Base-by-base conservation (phyloP, 805 yeast species). In the Ogataea minuta region DNA sequence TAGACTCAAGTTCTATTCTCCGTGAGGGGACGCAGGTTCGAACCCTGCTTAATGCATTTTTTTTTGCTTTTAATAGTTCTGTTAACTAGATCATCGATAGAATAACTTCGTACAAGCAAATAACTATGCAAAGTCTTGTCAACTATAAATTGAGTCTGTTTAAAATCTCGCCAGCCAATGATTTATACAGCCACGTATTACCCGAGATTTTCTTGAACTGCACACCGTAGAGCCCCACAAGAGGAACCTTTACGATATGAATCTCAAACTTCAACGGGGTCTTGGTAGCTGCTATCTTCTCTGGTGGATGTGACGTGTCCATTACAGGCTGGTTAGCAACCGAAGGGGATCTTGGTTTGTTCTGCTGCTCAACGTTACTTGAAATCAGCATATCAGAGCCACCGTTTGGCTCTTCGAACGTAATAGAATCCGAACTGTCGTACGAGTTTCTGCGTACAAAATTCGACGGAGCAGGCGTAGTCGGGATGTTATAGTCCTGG, bases 121-220 rank as follows among this genome's bases (percentile, higher is more conserved):
- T n/a, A n/a, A n/a, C n/a, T 15, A 36, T 19, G 28, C 34, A 16
- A 17, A 23, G 27, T 23, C 25, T 15, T 32, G 13, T 4, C 29
- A 31, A 28, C 62, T 59, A 84, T 48, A 85, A 66, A 46, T 82
- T 80, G 59, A 86, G 70, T 49, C 84, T 84, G 44, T 73, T 72
- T 62, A 90, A 74, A 34, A 90, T 84, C 59, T 81, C 87, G 39
- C 91, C 81, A 2, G 97, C 97, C 56, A 90, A 70, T 8, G 89
- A 81, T 68, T 91, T 90, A 66, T 90, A 90, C 66, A 84, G 77
- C 97, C 97, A 90, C 2, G 96, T 87, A 60, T 91, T 89, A 55
- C 98, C 98, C 42, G 85, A 74, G 21, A 90, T 74, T 60, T 90
- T 90, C 71, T 91, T 91, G 69, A 90, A 89, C 61, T 91, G 97